Evolutionary conservation across 768 basidiomycete genomes (phyloP), one percentile per base, ranked within the genome.

Genomic region (Boletus pseudo-olivaceus): DNA sequence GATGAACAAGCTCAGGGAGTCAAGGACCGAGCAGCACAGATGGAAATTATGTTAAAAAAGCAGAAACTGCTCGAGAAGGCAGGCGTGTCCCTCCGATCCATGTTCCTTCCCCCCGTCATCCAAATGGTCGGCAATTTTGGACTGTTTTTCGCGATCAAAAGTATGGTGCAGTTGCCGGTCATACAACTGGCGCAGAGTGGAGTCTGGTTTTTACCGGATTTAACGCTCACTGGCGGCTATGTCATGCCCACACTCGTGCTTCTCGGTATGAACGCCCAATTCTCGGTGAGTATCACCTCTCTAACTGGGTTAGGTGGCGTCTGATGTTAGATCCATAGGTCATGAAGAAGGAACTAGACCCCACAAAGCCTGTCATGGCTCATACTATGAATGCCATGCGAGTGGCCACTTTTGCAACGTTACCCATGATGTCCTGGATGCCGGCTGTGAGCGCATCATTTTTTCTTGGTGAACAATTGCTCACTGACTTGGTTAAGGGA

Each of bases 201-300:
- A 0, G 68, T 93, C 30, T 75, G 70, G 42, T 83, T 85, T 72
- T 68, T 95, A 37, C 83, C 84, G 0, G 88, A 98, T 70, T 72
- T 98, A 58, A 92, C 93, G 0, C 67, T 77, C n/a, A 90, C 92
- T 66, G 92, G 93, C 12, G 83, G 80, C 48, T 87, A 81, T 60
- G 69, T 88, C 23, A 74, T 98, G 41, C 93, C 95, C 0, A 62
- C 81, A 29, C 72, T 78, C 17, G 75, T 72, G 56, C 82, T 80
- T 55, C 75, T 76, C 57, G 74, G 76, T 34, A 86, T 91, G 52
- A 87, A 93, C 57, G 33, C 78, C 8, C 88, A 92, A 59, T 80
- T 95, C 37, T 69, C 75, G 64, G 90, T 91, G 60, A 55, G 87
- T 69, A 3, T 49, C 5, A 23, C 33, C 7, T 41, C 39, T 11